These are phyloP conservation scores for Arachnomyces sp. DNA, from an alignment of 2,329 filamentous ascomycete species.

Conservation along the genomic window DNA sequence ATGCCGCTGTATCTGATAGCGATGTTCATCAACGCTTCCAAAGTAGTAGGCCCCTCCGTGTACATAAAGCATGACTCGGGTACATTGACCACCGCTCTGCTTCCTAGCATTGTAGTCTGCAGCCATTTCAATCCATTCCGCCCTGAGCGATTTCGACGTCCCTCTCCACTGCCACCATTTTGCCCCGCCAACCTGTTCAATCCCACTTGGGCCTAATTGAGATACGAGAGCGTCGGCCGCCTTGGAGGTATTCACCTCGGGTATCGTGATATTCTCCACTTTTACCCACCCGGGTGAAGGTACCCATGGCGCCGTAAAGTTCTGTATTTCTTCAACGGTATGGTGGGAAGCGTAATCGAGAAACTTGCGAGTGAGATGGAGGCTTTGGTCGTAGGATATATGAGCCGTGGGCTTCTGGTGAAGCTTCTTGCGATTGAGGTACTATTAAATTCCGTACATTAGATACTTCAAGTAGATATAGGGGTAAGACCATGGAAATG, in stretches of 20 bases:
- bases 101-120: constrained; percentile 67
- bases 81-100: constrained; percentile 50
- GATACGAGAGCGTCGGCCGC: constrained; percentile 60
- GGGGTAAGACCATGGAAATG: background rate
- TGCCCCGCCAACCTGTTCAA: constrained; percentile 67
- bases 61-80: constrained; percentile 82
- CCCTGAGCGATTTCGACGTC: constrained; percentile 58
- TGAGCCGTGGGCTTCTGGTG: constrained; percentile 77
- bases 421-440: constrained; percentile 67
- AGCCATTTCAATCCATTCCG: constrained; percentile 96
- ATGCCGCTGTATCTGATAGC: constrained; percentile 96
- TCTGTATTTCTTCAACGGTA: constrained; percentile 85
- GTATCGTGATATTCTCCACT: constrained; percentile 60
- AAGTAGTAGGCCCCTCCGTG: constrained; percentile 96
- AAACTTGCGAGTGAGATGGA: constrained; percentile 80
- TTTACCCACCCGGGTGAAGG: constrained; percentile 83
- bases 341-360: constrained; percentile 77
- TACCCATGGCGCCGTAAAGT: constrained; percentile 86
- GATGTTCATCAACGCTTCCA: constrained; percentile 88
- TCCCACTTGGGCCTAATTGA: constrained; percentile 70
- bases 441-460: constrained; percentile 44
- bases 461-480: constrained; percentile 8
- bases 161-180: constrained; percentile 84
- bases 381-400: constrained; percentile 87
- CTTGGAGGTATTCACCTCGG: constrained; percentile 52